phyloP scores from a whole-genome alignment of 2,329 filamentous ascomycete species.

The Curvularia lunata region DNA sequence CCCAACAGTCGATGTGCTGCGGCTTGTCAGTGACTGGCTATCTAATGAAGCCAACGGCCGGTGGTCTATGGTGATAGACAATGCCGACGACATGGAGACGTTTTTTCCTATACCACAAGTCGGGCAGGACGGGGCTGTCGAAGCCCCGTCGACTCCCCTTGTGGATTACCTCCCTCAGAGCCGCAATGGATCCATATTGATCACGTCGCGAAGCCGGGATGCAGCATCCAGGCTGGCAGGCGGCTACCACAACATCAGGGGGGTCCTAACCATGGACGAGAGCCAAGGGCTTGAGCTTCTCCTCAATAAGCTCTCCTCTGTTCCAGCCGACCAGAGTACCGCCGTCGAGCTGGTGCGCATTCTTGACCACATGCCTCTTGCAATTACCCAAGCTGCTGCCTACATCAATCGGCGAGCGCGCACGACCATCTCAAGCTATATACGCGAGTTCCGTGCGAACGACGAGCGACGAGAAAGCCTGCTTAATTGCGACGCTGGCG shows the following conservation, averaged over 20 bases:
- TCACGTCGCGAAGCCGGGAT: slow-evolving; percentile 20
- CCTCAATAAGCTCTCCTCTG: background rate
- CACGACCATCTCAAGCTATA: background rate
- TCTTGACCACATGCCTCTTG: background rate
- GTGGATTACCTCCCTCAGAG: slow-evolving; percentile 19
- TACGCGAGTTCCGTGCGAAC: background rate
- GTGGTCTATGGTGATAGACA: background rate
- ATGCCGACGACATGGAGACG: background rate
- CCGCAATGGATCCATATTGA: slow-evolving; percentile 15
- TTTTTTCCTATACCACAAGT: background rate
- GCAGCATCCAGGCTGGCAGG: slow-evolving; percentile 7
- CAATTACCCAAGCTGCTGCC: background rate
- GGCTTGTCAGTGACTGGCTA: background rate
- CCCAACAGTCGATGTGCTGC: background rate
- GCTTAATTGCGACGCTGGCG: background rate
- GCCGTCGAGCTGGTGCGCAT: background rate
- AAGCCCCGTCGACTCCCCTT: background rate
- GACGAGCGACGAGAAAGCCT: background rate
- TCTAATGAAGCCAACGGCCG: background rate
- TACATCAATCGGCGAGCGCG: background rate
- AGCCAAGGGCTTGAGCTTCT: background rate
- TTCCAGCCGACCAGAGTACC: background rate
- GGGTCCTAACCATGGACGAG: background rate
- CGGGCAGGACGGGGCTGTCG: background rate
- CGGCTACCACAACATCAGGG: background rate